A percentile compares a stretch with the other conserved stretches of the same genome.
phyloP scores from a whole-genome alignment of 805 yeast genomes.

The Candida awuae region DNA sequence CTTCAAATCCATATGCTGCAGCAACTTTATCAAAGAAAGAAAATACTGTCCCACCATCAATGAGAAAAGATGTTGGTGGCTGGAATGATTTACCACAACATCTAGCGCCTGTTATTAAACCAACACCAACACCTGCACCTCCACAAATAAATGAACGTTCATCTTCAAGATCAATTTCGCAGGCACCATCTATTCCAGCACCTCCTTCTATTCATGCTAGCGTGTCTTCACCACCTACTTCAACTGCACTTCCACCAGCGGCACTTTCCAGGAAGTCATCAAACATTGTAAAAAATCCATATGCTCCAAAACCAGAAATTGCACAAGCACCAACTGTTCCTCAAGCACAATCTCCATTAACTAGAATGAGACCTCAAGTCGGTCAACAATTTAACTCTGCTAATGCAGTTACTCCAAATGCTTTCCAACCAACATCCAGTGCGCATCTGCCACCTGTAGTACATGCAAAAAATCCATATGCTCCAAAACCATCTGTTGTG shows the following conservation, averaged over 20 bases:
- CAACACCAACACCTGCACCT: constrained; percentile 13
- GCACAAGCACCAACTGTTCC: constrained; percentile 17
- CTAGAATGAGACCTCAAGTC: no score
- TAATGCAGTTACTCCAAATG: no score
- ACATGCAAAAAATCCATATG: constrained; percentile 6
- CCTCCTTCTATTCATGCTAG: constrained; percentile 21
- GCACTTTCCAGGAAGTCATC: neutral
- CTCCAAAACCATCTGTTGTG: constrained; percentile 4
- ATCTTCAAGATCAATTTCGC: constrained; percentile 24
- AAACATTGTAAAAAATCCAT: constrained; percentile 25
- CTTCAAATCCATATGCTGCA: constrained; percentile 13
- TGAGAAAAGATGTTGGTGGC: constrained; percentile 49
- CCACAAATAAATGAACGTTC: constrained; percentile 1
- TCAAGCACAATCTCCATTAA: constrained; percentile 11
- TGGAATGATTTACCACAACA: constrained; percentile 65
- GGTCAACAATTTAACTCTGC: no score
- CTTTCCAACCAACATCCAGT: no score
- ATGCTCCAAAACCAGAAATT: constrained; percentile 28
- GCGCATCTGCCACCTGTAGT: no score
- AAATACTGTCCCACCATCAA: constrained; percentile 17
- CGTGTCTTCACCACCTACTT: constrained; percentile 1
- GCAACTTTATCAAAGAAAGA: constrained; percentile 17
- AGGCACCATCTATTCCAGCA: constrained; percentile 25
- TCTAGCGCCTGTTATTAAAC: constrained; percentile 20
- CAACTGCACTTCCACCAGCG: neutral